These are phyloP conservation scores for Trametes elegans DNA, from an alignment of 768 basidiomycete genomes.

Conservation along the genomic window DNA sequence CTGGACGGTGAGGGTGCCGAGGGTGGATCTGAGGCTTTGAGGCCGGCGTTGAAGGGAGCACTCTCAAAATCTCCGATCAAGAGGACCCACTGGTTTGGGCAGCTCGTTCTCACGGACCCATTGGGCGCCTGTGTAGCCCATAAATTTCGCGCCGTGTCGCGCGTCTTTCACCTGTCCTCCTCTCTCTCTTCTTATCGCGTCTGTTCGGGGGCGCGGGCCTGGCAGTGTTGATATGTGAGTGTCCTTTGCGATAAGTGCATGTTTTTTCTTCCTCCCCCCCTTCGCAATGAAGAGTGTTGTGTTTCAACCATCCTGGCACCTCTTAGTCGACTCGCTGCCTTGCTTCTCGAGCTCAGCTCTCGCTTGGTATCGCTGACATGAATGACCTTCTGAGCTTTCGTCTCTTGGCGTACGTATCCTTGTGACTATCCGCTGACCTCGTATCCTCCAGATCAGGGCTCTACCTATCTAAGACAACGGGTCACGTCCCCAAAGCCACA, in stretches of 20 bases:
- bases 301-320: slow-evolving; percentile 75
- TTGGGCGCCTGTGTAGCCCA: neutral
- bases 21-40: slow-evolving; percentile 18
- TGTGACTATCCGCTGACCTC: neutral
- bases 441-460: too few species aligned
- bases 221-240: neutral
- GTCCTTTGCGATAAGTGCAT: neutral
- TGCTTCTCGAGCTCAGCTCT: slow-evolving; percentile 28
- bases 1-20: slow-evolving; percentile 18
- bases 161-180: neutral
- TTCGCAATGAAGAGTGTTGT: slow-evolving; percentile 80
- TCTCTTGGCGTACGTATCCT: neutral
- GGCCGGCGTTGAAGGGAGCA: slow-evolving; percentile 1
- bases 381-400: slow-evolving; percentile 52
- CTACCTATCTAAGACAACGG: too few species aligned
- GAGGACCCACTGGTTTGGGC: neutral
- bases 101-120: neutral
- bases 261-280: too few species aligned
- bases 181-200: slow-evolving; percentile 1
- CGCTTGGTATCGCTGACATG: slow-evolving; percentile 73
- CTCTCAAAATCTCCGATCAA: slow-evolving; percentile 10
- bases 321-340: slow-evolving; percentile 80
- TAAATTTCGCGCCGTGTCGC: slow-evolving; percentile 9
- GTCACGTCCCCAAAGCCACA: too few species aligned
- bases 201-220: neutral